Conservation (phyloP, 768 basidiomycete species). For the Dictyophora rubrovolvata region DNA sequence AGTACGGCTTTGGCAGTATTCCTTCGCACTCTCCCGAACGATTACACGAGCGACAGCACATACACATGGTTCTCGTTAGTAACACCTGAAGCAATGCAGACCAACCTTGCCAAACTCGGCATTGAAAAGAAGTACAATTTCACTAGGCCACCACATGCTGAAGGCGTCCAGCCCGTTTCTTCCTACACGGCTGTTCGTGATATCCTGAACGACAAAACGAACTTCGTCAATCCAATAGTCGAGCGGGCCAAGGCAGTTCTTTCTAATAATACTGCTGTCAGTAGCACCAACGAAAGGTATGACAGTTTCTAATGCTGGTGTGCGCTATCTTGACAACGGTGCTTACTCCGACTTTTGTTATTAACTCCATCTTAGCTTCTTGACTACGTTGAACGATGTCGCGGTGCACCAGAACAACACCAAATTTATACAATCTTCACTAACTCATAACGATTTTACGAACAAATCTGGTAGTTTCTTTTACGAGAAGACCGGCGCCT, state of each 20-base stretch:
- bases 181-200: neutral
- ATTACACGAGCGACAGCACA: constrained; percentile 57
- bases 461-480: constrained; percentile 52
- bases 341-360: too few relatives aligned
- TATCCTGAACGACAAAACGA: neutral
- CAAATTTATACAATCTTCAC: neutral
- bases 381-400: neutral
- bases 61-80: constrained; percentile 88
- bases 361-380: neutral
- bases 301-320: too few relatives aligned
- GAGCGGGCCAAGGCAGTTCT: neutral
- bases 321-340: too few relatives aligned
- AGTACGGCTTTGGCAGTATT: constrained; percentile 29
- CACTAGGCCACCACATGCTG: constrained; percentile 29
- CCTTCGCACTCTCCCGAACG: constrained; percentile 60
- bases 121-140: constrained; percentile 46
- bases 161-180: neutral
- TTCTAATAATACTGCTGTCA: too few relatives aligned
- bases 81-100: constrained; percentile 62
- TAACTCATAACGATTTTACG: constrained; percentile 12
- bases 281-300: too few relatives aligned
- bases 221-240: neutral
- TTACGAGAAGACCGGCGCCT: constrained; percentile 48
- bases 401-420: neutral
- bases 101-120: constrained; percentile 45